These are phyloP conservation scores for Plasmopara muralis DNA, from an alignment of 352 stramenopile genomes.

Conservation along the genomic window DNA sequence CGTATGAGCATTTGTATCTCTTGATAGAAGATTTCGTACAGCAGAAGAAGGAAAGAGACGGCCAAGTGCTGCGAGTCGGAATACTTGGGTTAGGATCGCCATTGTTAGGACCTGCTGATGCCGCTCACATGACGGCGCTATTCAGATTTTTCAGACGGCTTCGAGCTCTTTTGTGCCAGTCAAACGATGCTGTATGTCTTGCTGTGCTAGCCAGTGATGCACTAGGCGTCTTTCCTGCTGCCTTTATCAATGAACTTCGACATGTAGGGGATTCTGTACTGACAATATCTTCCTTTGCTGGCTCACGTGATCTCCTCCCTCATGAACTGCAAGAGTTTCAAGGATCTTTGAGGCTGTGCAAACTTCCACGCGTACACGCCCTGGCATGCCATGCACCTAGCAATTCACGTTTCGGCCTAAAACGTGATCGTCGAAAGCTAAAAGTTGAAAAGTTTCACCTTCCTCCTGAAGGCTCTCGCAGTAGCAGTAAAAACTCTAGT, in stretches of 20 bases:
- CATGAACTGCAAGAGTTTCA: constrained; percentile 55
- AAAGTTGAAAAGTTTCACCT: constrained; percentile 77
- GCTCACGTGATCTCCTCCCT: constrained; percentile 48
- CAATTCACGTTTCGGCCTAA: constrained; percentile 52
- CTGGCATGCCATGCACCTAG: constrained; percentile 49
- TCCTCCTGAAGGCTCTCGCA: constrained; percentile 55
- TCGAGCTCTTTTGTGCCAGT: constrained; percentile 17
- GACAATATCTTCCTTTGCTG: constrained; percentile 50
- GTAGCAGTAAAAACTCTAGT: constrained; percentile 5
- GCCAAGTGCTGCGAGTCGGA: constrained; percentile 37
- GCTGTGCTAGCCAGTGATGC: constrained; percentile 22
- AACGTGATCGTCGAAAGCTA: constrained; percentile 63
- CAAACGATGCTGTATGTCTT: constrained; percentile 24
- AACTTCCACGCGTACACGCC: constrained; percentile 50
- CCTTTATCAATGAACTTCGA: constrained; percentile 40
- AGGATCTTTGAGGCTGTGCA: constrained; percentile 47
- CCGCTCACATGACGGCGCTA: constrained; percentile 36
- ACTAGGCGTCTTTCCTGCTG: constrained; percentile 18
- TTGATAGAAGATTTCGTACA: constrained; percentile 19
- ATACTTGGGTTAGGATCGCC: constrained; percentile 41
- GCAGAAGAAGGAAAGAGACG: constrained; percentile 1
- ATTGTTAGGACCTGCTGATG: constrained; percentile 24
- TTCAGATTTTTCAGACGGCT: constrained; percentile 34
- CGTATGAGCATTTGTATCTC: constrained; percentile 30
- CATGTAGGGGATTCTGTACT: constrained; percentile 56